Percentiles rank a stretch among this genome's conserved stretches.
Evolutionary conservation across 2,329 filamentous ascomycete species (phyloP).

Genomic region (Fusarium hostae): DNA sequence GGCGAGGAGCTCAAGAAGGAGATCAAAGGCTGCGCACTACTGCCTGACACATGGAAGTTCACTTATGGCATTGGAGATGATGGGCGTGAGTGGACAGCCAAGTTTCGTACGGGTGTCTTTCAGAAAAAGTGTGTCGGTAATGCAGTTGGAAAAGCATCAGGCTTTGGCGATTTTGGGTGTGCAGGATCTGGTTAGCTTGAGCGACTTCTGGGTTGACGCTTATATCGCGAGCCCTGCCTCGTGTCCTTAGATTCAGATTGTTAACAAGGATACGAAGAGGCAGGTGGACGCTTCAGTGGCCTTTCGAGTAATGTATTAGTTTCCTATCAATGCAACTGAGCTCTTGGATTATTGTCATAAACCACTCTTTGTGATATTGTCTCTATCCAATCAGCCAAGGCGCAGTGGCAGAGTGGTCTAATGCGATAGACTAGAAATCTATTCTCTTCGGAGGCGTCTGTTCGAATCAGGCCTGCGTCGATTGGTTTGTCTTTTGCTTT

Average conservation of each 20-base stretch:
- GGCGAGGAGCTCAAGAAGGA: not conserved
- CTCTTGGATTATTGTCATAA: too few species aligned
- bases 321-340: too few species aligned
- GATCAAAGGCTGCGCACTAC: not conserved
- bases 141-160: not conserved
- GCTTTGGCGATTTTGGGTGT: not conserved
- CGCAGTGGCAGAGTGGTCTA: constrained; percentile 32
- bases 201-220: too few species aligned
- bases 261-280: not conserved
- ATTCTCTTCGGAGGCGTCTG: constrained; percentile 31
- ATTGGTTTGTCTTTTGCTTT: not conserved
- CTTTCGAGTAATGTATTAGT: too few species aligned
- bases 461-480: constrained; percentile 32
- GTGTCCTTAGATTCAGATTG: not conserved
- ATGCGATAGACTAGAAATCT: constrained; percentile 33
- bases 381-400: constrained; percentile 9
- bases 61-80: not conserved
- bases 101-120: not conserved
- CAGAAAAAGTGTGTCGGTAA: not conserved
- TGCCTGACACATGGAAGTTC: not conserved
- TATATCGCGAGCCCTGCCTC: too few species aligned
- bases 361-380: too few species aligned
- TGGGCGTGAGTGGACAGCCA: not conserved
- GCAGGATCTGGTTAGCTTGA: not conserved
- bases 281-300: too few species aligned